phyloP scores from a whole-genome alignment of 2,329 filamentous ascomycete species.

The Diplodia scrobiculata region DNA sequence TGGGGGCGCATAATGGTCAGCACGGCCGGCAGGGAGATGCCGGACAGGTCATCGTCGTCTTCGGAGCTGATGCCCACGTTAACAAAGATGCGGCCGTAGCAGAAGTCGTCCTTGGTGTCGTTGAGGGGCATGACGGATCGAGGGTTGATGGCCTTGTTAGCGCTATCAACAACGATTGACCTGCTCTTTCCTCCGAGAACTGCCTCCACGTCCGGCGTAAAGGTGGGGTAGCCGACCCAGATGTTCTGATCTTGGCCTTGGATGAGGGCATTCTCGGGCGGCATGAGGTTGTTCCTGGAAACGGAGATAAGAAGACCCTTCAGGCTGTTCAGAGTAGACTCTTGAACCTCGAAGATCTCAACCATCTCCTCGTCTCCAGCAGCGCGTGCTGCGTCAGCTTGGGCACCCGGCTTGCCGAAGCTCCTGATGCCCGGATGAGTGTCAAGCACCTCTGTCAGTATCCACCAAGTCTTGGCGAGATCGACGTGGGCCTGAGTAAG shows the following conservation, averaged over 20 bases:
- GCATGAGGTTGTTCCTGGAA: slow-evolving; percentile 78
- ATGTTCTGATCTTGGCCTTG: slow-evolving; percentile 78
- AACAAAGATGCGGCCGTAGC: slow-evolving; percentile 75
- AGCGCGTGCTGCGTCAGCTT: slow-evolving; percentile 46
- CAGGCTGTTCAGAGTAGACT: slow-evolving; percentile 64
- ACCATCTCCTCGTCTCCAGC: slow-evolving; percentile 51
- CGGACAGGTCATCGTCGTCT: slow-evolving; percentile 64
- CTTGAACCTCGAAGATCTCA: slow-evolving; percentile 54
- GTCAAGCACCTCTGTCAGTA: slow-evolving; percentile 54
- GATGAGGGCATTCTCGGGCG: slow-evolving; percentile 64
- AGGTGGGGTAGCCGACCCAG: slow-evolving; percentile 75
- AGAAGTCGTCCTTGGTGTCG: slow-evolving; percentile 74
- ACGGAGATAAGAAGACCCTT: slow-evolving; percentile 78
- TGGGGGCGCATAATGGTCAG: slow-evolving; percentile 73
- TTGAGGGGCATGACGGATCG: slow-evolving; percentile 72
- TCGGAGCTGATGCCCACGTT: slow-evolving; percentile 74
- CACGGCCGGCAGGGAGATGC: slow-evolving; percentile 70
- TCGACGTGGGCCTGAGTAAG: slow-evolving; percentile 79
- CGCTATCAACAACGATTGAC: slow-evolving; percentile 51
- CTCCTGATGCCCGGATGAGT: slow-evolving; percentile 39
- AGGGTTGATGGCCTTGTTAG: slow-evolving; percentile 48
- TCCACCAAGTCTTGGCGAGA: slow-evolving; percentile 82
- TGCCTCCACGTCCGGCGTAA: slow-evolving; percentile 70
- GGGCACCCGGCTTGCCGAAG: slow-evolving; percentile 36
- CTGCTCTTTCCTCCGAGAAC: slow-evolving; percentile 63